Base-by-base conservation (phyloP, 2,329 filamentous ascomycete species). In the Triangularia setosa region DNA sequence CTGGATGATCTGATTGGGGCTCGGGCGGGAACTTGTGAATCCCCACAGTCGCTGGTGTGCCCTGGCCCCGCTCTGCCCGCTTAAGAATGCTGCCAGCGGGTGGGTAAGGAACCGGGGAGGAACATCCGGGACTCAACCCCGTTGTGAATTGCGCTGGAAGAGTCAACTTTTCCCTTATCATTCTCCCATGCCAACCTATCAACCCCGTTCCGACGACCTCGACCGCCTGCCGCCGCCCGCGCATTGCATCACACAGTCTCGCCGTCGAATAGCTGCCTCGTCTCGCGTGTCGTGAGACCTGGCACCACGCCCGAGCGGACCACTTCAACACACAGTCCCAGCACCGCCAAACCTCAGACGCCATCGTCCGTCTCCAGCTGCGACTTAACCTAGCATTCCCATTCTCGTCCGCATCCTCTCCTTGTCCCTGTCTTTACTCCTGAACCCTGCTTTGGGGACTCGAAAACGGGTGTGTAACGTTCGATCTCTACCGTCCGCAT, bases 201-300 rank as follows among this genome's bases (percentile, higher is more conserved):
- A 60, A 24, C 33, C 18, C 33, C 23, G 24, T 44, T 8, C 40
- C 58, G 23, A 25, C 30, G 23, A 14, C n/a, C 16, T 21, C 6
- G 33, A 44, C 18, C 27, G 61, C 25, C 64, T 68, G 67, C 67
- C 55, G 67, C 35, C 60, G 60, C 55, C 67, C 67, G 67, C 40
- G n/a, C 35, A 64, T 62, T 61, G 60, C 67, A 66, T 66, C 67
- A 61, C 65, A 57, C 60, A 64, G 56, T 64, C 61, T 56, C 30
- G 60, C 21, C 58, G 52, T 63, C 63, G 63, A 63, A 58, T 62
- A 53, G 64, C 48, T 62, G 59, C 59, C 53, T 55, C 30, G 27
- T 21, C 48, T 61, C 60, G 56, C 25, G 63, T 61, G 53, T 57
- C 57, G 63, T 64, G 54, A 56, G n/a, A 61, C 62, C 48, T 62